These are phyloP conservation scores for Cyclostephanos tholiformis DNA, from an alignment of 108 stramenopile species.

Conservation along the genomic window DNA sequence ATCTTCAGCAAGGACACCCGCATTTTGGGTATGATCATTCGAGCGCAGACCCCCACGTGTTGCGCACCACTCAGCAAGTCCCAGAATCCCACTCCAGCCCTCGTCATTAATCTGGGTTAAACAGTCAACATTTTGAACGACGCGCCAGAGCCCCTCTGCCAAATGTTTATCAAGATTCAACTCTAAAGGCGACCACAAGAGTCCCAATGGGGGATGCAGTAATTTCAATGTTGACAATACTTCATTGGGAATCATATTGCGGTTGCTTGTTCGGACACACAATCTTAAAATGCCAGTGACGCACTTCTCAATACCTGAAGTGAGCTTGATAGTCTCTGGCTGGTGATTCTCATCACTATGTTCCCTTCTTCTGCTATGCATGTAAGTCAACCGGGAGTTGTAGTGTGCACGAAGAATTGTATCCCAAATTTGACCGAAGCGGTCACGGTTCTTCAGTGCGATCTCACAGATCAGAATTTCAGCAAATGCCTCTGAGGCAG, in stretches of 20 bases:
- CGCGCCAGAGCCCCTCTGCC: constrained; percentile 80
- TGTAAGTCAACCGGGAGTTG: constrained; percentile 49
- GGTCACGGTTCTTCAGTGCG: constrained; percentile 77
- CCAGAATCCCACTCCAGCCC: constrained; percentile 76
- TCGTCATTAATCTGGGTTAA: constrained; percentile 47
- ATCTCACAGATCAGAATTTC: constrained; percentile 87
- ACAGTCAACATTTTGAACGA: constrained; percentile 70
- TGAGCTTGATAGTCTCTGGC: constrained; percentile 48
- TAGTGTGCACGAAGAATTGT: constrained; percentile 66
- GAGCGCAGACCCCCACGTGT: constrained; percentile 53
- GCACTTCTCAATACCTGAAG: constrained; percentile 78
- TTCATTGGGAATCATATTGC: constrained; percentile 67
- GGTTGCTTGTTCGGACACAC: constrained; percentile 54
- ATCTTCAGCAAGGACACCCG: constrained; percentile 66
- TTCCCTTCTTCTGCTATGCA: not conserved
- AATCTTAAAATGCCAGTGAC: constrained; percentile 76
- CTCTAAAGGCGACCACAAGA: constrained; percentile 42
- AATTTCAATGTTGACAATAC: constrained; percentile 60
- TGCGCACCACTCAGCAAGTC: constrained; percentile 72
- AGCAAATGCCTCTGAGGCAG: constrained; percentile 85
- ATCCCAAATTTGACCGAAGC: constrained; percentile 70
- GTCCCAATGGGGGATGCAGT: constrained; percentile 48
- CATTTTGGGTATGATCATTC: constrained; percentile 18
- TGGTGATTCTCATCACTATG: constrained; percentile 16
- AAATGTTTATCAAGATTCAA: constrained; percentile 72